Evolutionary conservation across 164 flowering plant genomes (phyloP).

Genomic region (Stephania japonica): DNA sequence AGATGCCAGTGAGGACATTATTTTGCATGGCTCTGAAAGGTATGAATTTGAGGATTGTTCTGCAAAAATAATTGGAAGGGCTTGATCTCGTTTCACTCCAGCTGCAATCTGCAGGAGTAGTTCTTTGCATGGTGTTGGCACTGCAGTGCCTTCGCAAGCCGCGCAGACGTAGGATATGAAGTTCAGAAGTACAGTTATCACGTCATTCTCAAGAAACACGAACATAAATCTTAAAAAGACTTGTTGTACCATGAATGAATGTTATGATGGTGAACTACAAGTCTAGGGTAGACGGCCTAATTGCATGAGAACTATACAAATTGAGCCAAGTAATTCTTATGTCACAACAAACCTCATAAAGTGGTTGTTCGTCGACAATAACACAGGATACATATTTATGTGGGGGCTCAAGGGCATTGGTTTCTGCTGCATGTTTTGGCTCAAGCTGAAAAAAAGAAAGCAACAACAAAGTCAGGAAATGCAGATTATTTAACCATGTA

Average conservation of each 20-base stretch:
- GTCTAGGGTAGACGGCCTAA: no score
- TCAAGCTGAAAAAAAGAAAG: slow-evolving; percentile 62
- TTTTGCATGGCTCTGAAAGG: slow-evolving; percentile 5
- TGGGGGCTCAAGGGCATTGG: slow-evolving; percentile 68
- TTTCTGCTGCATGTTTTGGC: slow-evolving; percentile 59
- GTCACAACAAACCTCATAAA: slow-evolving; percentile 52
- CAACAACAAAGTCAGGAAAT: not conserved
- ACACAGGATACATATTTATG: slow-evolving; percentile 92
- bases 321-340: no score
- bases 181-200: slow-evolving; percentile 17
- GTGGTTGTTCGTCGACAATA: slow-evolving; percentile 69
- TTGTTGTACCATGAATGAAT: no score
- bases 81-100: slow-evolving; percentile 10
- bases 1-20: slow-evolving; percentile 13
- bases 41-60: slow-evolving; percentile 16
- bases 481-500: not conserved
- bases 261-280: no score
- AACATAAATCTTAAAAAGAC: no score
- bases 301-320: no score
- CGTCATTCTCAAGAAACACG: not conserved
- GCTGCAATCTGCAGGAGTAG: slow-evolving; percentile 14
- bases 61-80: slow-evolving; percentile 22
- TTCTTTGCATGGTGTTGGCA: slow-evolving; percentile 45
- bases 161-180: slow-evolving; percentile 55
- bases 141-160: no score